These are phyloP conservation scores for Triticum dicoccoides DNA, from an alignment of 176 grass and related monocot genomes.

Conservation along the genomic window DNA sequence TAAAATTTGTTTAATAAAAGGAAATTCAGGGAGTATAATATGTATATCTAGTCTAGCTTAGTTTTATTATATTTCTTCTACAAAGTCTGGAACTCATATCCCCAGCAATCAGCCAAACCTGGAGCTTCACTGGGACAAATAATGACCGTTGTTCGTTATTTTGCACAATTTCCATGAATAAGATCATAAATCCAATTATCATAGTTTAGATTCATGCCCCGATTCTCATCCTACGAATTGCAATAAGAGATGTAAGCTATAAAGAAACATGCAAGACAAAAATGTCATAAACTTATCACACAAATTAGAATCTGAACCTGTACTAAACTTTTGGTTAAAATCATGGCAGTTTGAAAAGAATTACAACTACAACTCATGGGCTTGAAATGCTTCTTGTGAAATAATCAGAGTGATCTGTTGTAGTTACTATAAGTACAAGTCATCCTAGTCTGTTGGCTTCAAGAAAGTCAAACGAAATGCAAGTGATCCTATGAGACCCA, in stretches of 20 bases:
- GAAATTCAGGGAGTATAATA: background rate
- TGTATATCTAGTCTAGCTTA: conserved; percentile 24
- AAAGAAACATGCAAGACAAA: no score
- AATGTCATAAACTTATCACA: no score
- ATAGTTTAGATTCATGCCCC: conserved; percentile 79
- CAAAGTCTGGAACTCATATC: conserved; percentile 60
- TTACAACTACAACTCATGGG: no score
- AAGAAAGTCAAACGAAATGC: background rate
- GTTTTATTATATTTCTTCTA: conserved; percentile 73
- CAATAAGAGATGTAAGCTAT: background rate
- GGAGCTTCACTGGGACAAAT: conserved; percentile 93
- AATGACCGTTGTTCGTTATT: conserved; percentile 69
- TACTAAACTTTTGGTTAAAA: no score
- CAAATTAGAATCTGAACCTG: no score
- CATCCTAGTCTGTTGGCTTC: background rate
- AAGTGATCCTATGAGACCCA: conserved; percentile 12
- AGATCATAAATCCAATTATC: conserved; percentile 79
- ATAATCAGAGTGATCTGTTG: background rate
- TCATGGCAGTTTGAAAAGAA: no score
- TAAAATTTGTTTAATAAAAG: no score
- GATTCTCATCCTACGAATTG: conserved; percentile 69
- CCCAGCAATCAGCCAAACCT: conserved; percentile 90
- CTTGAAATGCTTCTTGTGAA: no score
- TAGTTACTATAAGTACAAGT: background rate
- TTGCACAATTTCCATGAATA: conserved; percentile 87